Conservation (phyloP, 441 rosid genomes). For the Corymbia citriodora region DNA sequence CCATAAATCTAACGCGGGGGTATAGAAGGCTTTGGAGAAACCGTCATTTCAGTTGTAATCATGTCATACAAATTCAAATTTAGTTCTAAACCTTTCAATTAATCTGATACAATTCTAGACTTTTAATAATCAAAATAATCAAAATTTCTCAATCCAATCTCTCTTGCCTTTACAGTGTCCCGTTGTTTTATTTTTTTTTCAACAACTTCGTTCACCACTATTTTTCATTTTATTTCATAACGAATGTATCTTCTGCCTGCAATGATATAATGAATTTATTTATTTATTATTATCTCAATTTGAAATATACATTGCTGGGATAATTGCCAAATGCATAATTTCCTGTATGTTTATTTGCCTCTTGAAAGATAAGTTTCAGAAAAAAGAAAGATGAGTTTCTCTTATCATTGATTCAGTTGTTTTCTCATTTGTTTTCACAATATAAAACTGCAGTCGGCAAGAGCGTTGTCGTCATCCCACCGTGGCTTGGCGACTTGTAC, state of each 20-base stretch:
- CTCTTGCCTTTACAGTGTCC: neutral
- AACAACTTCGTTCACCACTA: too few relatives aligned
- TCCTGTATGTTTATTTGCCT: neutral
- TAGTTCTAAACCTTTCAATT: neutral
- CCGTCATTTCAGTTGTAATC: neutral
- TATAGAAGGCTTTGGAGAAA: neutral
- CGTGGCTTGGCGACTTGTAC: neutral
- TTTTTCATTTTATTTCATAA: neutral
- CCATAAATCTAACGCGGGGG: neutral
- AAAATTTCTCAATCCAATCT: accelerated
- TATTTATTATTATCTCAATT: neutral
- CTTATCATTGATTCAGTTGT: accelerated
- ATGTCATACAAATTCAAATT: neutral
- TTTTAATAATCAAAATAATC: neutral
- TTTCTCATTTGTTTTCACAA: neutral
- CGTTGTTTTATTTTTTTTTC: neutral
- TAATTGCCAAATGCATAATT: neutral
- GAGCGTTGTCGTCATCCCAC: too few relatives aligned
- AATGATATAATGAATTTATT: neutral
- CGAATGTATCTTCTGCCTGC: neutral
- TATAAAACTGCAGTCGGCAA: too few relatives aligned
- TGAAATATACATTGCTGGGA: neutral
- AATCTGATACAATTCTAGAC: accelerated
- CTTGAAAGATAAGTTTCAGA: neutral
- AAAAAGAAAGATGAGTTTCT: neutral